A percentile compares a stretch with the other conserved stretches of the same genome.
Evolutionary conservation across 495 filamentous ascomycete species (phyloP).

Genomic region (Monascus purpureus): DNA sequence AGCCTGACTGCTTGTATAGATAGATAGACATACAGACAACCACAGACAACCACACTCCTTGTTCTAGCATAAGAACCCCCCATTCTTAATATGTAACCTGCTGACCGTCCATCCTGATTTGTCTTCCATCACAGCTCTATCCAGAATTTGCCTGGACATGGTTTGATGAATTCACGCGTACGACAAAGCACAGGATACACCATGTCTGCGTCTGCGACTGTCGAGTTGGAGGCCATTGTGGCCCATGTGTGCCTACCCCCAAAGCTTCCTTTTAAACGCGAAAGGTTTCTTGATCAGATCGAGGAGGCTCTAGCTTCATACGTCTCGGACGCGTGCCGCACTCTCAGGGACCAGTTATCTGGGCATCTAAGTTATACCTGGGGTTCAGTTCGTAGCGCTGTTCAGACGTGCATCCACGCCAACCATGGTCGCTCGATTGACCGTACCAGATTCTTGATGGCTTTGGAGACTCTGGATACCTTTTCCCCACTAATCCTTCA

Average conservation of each 20-base stretch:
- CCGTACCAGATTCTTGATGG: conserved; percentile 16
- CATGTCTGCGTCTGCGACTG: too few species aligned
- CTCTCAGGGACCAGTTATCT: conserved; percentile 7
- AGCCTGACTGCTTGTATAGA: too few species aligned
- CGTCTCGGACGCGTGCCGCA: conserved; percentile 17
- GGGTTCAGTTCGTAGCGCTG: conserved; percentile 12
- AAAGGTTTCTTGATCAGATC: conserved; percentile 21
- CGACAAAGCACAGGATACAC: too few species aligned
- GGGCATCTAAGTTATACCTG: conserved; percentile 12
- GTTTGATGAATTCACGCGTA: too few species aligned
- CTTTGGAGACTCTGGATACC: conserved; percentile 16
- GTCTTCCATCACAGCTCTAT: too few species aligned
- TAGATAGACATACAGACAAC: too few species aligned
- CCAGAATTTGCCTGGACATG: too few species aligned
- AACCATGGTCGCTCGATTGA: conserved; percentile 19
- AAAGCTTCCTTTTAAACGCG: conserved; percentile 27
- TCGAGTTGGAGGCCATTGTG: background rate
- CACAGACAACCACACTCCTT: too few species aligned
- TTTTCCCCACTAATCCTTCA: conserved; percentile 28
- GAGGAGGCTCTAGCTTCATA: conserved; percentile 19
- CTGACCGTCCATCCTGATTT: too few species aligned
- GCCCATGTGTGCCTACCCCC: conserved; percentile 35
- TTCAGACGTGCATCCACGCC: background rate
- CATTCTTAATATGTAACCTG: too few species aligned
- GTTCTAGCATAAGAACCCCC: too few species aligned